These are phyloP conservation scores for Neocatenulostroma microsporum DNA, from an alignment of 2,329 filamentous ascomycete genomes.

Conservation along the genomic window DNA sequence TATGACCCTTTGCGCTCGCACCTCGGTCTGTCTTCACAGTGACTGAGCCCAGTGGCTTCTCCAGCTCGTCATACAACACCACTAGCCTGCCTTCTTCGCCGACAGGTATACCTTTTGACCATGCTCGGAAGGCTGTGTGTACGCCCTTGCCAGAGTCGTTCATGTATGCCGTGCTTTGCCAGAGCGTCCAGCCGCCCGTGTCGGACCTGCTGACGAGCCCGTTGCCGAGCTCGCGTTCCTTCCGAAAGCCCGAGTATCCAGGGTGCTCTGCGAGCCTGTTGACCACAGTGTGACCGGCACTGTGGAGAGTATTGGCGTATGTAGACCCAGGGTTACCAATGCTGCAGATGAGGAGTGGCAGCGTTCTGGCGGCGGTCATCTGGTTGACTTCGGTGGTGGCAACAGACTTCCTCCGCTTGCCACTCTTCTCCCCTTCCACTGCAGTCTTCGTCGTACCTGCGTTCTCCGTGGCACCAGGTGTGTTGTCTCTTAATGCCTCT, in stretches of 20 bases:
- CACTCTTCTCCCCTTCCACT: too few species aligned
- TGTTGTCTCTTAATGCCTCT: too few species aligned
- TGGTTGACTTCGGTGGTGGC: too few species aligned
- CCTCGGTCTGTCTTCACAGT: slow-evolving; percentile 49
- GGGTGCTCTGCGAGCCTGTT: slow-evolving; percentile 50
- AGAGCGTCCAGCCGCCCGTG: slow-evolving; percentile 50
- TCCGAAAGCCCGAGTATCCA: slow-evolving; percentile 25
- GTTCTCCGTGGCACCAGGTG: too few species aligned
- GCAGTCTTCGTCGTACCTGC: too few species aligned
- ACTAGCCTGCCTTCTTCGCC: slow-evolving; percentile 50
- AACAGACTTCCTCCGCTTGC: too few species aligned
- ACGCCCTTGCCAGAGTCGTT: slow-evolving; percentile 73
- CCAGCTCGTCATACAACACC: slow-evolving; percentile 83
- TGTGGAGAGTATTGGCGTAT: slow-evolving; percentile 75
- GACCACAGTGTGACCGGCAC: slow-evolving; percentile 74
- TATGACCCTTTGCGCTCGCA: slow-evolving; percentile 40
- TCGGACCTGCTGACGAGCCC: slow-evolving; percentile 45
- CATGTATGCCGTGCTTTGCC: slow-evolving; percentile 73
- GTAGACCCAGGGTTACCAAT: slow-evolving; percentile 70
- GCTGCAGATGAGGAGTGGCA: slow-evolving; percentile 67
- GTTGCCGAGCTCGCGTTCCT: slow-evolving; percentile 38
- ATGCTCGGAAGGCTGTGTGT: slow-evolving; percentile 56
- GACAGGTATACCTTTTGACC: slow-evolving; percentile 27
- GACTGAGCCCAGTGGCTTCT: slow-evolving; percentile 61
- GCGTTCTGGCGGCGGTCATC: slow-evolving; percentile 24